Evolutionary conservation across 768 basidiomycete genomes (phyloP).

Genomic region (Rhizopogon vinicolor): DNA sequence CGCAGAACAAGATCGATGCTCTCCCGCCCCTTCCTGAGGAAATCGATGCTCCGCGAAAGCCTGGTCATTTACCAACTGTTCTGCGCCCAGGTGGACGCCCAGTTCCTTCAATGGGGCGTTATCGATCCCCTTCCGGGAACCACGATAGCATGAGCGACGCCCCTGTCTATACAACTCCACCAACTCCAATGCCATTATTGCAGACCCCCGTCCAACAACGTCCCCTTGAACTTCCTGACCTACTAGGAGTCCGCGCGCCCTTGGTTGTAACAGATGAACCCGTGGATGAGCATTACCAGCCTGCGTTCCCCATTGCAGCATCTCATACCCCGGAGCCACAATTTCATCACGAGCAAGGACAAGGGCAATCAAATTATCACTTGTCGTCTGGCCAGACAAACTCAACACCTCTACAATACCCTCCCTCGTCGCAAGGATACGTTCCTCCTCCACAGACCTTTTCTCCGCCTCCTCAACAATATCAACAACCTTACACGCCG

Average conservation of each 20-base stretch:
- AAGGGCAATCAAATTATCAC: not conserved
- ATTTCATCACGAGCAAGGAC: not conserved
- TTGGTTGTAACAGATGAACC: not conserved
- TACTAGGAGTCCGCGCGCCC: too few species aligned
- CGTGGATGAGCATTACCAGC: slow-evolving; percentile 4
- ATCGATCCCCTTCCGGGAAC: slow-evolving; percentile 1
- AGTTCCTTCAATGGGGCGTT: slow-evolving; percentile 11
- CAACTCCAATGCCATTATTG: slow-evolving; percentile 4
- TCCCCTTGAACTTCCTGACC: too few species aligned
- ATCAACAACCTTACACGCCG: slow-evolving; percentile 13
- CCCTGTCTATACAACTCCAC: slow-evolving; percentile 2
- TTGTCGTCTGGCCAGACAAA: not conserved
- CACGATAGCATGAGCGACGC: slow-evolving; percentile 12
- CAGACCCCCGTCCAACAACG: not conserved
- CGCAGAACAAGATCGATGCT: slow-evolving; percentile 22
- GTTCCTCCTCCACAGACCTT: not conserved
- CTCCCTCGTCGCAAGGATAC: not conserved
- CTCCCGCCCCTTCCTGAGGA: slow-evolving; percentile 39
- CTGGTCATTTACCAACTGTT: slow-evolving; percentile 30
- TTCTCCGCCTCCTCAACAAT: slow-evolving; percentile 2
- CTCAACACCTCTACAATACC: slow-evolving; percentile 12
- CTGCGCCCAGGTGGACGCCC: slow-evolving; percentile 37
- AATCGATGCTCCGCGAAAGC: slow-evolving; percentile 10
- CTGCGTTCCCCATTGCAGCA: slow-evolving; percentile 4
- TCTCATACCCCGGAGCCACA: not conserved